A percentile compares a stretch with the other conserved stretches of the same genome.
phyloP scores from a whole-genome alignment of 192 early-diverging fungal genomes.

The Bifiguratus adelaidae region DNA sequence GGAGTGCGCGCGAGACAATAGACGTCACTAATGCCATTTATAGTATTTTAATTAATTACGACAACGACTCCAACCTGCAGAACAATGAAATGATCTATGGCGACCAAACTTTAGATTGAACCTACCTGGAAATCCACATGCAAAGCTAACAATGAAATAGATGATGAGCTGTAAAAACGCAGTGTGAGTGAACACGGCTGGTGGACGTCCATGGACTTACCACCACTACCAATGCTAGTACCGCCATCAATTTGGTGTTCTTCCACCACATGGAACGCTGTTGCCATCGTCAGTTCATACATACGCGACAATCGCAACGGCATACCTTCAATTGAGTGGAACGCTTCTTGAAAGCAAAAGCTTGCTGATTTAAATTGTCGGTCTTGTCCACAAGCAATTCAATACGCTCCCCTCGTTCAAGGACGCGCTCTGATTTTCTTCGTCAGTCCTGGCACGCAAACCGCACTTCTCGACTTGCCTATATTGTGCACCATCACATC shows the following conservation, averaged over 20 bases:
- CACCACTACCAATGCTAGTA: constrained; percentile 44
- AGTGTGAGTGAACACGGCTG: background rate
- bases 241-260: constrained; percentile 74
- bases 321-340: constrained; percentile 68
- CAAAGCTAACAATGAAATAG: constrained; percentile 61
- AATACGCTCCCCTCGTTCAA: constrained; percentile 82
- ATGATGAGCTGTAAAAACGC: constrained; percentile 43
- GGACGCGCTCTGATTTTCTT: constrained; percentile 52
- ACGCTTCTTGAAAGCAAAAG: constrained; percentile 84
- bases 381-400: constrained; percentile 88
- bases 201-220: constrained; percentile 18
- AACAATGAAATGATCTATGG: no score
- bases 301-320: background rate
- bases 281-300: background rate
- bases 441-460: background rate
- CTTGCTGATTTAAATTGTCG: constrained; percentile 74
- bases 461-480: constrained; percentile 26
- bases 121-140: constrained; percentile 74
- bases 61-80: no score
- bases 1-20: no score
- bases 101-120: no score
- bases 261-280: constrained; percentile 88
- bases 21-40: no score
- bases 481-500: constrained; percentile 96
- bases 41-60: no score